Percentiles rank a stretch among this genome's conserved stretches.
Conservation (phyloP, 192 early-diverging fungal species). For the Coemansia sp. region DNA sequence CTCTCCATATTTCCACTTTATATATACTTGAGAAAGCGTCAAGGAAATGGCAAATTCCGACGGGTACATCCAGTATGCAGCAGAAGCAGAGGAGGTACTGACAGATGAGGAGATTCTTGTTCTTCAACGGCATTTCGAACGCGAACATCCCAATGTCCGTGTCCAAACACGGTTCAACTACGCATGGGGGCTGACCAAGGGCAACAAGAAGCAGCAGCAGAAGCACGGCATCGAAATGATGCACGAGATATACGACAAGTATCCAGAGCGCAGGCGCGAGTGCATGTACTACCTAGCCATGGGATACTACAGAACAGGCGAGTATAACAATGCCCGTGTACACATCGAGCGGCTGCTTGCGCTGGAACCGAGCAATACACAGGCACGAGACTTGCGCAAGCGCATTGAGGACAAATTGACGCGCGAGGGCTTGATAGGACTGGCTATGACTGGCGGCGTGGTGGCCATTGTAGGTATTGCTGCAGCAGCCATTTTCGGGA, state of each 20-base stretch:
- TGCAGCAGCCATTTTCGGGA: conserved; percentile 50
- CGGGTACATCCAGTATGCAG: conserved; percentile 37
- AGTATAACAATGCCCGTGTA: conserved; percentile 78
- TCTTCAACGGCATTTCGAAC: conserved; percentile 68
- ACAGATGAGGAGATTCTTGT: conserved; percentile 53
- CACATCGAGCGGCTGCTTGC: conserved; percentile 81
- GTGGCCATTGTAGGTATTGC: conserved; percentile 67
- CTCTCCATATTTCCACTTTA: background rate
- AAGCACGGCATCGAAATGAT: conserved; percentile 71
- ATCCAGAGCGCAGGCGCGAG: conserved; percentile 82
- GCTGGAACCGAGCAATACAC: conserved; percentile 81
- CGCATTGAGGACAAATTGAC: conserved; percentile 84
- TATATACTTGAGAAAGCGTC: background rate
- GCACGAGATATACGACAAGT: conserved; percentile 84
- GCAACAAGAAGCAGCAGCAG: conserved; percentile 65
- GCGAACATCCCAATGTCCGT: conserved; percentile 65
- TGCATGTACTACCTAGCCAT: conserved; percentile 94
- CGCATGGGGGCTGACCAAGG: conserved; percentile 88
- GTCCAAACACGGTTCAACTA: conserved; percentile 97
- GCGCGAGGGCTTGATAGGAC: conserved; percentile 81
- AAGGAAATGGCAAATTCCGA: conserved; percentile 23
- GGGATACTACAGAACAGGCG: conserved; percentile 88
- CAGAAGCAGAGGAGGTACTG: conserved; percentile 46
- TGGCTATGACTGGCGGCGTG: conserved; percentile 82
- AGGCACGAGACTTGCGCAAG: conserved; percentile 67